phyloP scores from a whole-genome alignment of 2,329 filamentous ascomycete genomes.

The Cladosporium oxysporum region DNA sequence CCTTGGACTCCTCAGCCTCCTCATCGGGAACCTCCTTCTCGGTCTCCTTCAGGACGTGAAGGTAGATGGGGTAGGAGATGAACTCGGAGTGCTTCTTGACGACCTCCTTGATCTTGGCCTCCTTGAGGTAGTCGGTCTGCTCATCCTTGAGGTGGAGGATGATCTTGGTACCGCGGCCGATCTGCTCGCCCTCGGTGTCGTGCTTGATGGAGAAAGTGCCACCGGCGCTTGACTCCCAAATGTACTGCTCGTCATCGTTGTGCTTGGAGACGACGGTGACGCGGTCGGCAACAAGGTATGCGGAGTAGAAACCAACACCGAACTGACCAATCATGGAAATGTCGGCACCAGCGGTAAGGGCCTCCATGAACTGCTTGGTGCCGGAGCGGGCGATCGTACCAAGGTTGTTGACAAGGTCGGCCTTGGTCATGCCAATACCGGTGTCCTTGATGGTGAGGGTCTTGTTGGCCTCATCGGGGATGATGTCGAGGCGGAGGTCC shows the following conservation, averaged over 20 bases:
- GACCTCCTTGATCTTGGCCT: conserved; percentile 99
- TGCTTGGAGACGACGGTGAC: conserved; percentile 96
- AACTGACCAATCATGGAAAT: conserved; percentile 99
- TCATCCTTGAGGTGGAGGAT: conserved; percentile 99
- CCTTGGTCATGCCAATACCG: conserved; percentile 99
- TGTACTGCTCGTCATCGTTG: conserved; percentile 99
- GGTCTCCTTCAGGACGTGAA: conserved; percentile 98
- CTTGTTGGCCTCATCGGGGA: conserved; percentile 96
- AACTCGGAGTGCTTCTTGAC: conserved; percentile 99
- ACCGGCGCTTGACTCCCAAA: conserved; percentile 97
- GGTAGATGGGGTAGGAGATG: conserved; percentile 99
- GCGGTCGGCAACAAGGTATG: conserved; percentile 97
- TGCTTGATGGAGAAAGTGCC: conserved; percentile 92
- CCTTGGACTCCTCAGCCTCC: conserved; percentile 72
- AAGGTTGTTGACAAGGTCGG: conserved; percentile 99
- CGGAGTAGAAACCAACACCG: conserved; percentile 99
- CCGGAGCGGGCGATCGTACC: conserved; percentile 98
- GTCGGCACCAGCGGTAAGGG: conserved; percentile 94
- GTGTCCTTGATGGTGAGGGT: conserved; percentile 96
- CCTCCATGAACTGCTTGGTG: conserved; percentile 99
- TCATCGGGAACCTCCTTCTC: conserved; percentile 99
- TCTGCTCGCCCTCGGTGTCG: conserved; percentile 85
- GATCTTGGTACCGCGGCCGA: conserved; percentile 96
- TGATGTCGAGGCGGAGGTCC: conserved; percentile 98
- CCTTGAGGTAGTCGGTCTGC: conserved; percentile 97